These are phyloP conservation scores for Teunomyces panamensis DNA, from an alignment of 805 yeast species.

Conservation along the genomic window DNA sequence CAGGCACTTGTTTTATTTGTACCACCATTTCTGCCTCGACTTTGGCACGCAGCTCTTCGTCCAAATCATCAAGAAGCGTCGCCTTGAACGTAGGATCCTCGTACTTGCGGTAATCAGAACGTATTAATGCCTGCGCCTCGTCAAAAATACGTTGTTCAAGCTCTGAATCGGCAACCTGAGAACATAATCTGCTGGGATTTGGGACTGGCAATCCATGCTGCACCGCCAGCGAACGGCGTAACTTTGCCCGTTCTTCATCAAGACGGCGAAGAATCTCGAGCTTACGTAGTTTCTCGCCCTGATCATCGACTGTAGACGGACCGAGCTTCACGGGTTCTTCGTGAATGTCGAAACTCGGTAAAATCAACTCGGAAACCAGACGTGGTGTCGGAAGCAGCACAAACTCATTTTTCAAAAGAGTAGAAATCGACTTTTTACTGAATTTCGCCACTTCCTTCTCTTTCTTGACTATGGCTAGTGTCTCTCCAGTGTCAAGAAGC, in stretches of 20 bases:
- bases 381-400: constrained; percentile 38
- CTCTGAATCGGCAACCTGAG: not conserved
- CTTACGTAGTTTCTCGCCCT: constrained; percentile 22
- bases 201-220: constrained; percentile 47
- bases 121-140: constrained; percentile 36
- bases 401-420: constrained; percentile 10
- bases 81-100: constrained; percentile 19
- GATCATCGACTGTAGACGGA: constrained; percentile 12
- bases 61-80: constrained; percentile 26
- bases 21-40: constrained; percentile 14
- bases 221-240: constrained; percentile 46
- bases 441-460: constrained; percentile 8
- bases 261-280: constrained; percentile 21
- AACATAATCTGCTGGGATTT: constrained; percentile 14
- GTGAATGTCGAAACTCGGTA: constrained; percentile 29
- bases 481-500: constrained; percentile 14
- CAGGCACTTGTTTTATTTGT: not conserved
- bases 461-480: constrained; percentile 2
- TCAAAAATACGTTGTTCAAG: constrained; percentile 20
- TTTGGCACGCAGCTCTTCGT: constrained; percentile 19
- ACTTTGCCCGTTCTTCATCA: constrained; percentile 26
- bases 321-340: constrained; percentile 13
- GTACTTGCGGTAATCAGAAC: constrained; percentile 39
- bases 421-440: constrained; percentile 6
- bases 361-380: constrained; percentile 29